Conservation (phyloP, 2,329 filamentous ascomycete species). For the Aspergillus versicolor region DNA sequence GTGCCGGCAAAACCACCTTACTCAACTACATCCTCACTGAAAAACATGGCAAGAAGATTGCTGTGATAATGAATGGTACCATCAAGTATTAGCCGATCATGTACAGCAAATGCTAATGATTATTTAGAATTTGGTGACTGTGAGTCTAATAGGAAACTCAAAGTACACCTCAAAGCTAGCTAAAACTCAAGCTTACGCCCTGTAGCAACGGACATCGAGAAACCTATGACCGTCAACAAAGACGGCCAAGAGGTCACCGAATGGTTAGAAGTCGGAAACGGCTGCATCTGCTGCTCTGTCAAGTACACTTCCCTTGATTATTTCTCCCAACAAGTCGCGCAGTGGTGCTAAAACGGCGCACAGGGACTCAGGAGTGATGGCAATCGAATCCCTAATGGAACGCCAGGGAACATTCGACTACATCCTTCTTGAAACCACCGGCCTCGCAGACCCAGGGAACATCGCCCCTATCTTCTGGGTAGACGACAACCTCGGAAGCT, state of each 20-base stretch:
- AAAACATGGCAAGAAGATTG: constrained; percentile 95
- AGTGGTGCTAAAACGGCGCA: neutral
- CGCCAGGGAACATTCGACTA: constrained; percentile 94
- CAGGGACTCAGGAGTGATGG: constrained; percentile 87
- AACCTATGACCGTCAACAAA: constrained; percentile 86
- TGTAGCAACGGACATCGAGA: constrained; percentile 87
- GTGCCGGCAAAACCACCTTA: constrained; percentile 91
- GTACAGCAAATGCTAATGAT: constrained; percentile 17
- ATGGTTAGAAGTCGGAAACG: constrained; percentile 95
- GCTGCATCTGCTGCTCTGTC: constrained; percentile 96
- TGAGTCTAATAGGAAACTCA: constrained; percentile 42
- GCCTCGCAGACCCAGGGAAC: constrained; percentile 91
- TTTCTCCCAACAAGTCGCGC: neutral
- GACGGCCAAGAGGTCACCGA: constrained; percentile 81
- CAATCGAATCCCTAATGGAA: constrained; percentile 94
- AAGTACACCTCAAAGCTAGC: neutral
- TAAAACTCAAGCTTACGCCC: neutral
- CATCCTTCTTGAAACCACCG: constrained; percentile 94
- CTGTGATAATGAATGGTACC: constrained; percentile 88
- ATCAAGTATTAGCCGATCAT: neutral
- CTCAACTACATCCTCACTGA: constrained; percentile 95
- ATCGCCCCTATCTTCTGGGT: constrained; percentile 97
- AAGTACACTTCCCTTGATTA: constrained; percentile 58
- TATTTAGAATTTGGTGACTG: constrained; percentile 74
- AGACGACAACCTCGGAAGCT: constrained; percentile 90